Evolutionary conservation across 2,329 filamentous ascomycete genomes (phyloP), one percentile per base, ranked within the genome.

Genomic region (Epichloe coenophiala): DNA sequence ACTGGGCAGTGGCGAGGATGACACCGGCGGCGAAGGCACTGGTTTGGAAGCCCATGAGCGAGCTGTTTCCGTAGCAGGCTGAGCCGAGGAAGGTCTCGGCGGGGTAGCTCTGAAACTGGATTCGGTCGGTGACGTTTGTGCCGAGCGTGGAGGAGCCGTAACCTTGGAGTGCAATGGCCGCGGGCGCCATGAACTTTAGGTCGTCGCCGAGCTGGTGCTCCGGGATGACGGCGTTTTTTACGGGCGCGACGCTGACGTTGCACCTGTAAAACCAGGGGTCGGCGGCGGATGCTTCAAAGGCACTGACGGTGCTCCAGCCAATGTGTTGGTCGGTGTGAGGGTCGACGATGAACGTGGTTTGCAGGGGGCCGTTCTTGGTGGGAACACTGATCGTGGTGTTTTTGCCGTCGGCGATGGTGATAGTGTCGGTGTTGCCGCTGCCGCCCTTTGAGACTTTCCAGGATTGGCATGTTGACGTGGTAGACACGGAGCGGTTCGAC

Each of bases 191-290:
- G 15, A 55, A 53, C 2, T 64, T 63, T 49, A 71, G 61, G 19
- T 62, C 53, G 42, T 59, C 55, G 35, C 67, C 65, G 17, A 71
- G 59, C 1, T 56, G 50, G 47, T 70, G 65, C 47, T 67, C 65
- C 8, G 62, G 64, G 51, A 63, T 58, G 1, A 63, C 58, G 2
- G 66, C 70, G 45, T 59, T 68, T 21, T 41, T 48, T 1, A 70
- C 69, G 2, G 54, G 19, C 0, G 58, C 59, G 4, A 72, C 47
- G 0, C 61, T 67, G 15, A 69, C 59, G 47, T 70, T 66, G 58
- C 70, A 73, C 13, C 48, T 53, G 56, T 72, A 73, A 51, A 63
- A 71, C 68, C 68, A 73, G 0, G 69, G 60, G 4, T 63, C 50
- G 1, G 51, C 59, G 15, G 48, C 21, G 0, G 64, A 68, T 2